Evolutionary conservation across 2,329 filamentous ascomycete genomes (phyloP).

Genomic region (Furcasterigmium furcatum): DNA sequence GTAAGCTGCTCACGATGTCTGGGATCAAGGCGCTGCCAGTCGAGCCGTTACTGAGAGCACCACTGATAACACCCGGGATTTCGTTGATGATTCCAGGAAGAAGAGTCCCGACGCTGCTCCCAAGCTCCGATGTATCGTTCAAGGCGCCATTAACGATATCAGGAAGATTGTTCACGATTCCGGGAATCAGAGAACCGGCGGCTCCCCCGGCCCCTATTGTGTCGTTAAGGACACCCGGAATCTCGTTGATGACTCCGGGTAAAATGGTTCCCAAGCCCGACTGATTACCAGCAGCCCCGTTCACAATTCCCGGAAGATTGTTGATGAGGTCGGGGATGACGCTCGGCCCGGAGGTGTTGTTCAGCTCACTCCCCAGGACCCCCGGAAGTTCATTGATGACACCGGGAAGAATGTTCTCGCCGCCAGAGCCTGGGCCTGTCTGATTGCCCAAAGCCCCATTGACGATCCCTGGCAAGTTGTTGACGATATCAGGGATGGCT

Average conservation of each 20-base stretch:
- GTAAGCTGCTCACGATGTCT: not conserved
- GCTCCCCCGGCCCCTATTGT: not conserved
- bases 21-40: not conserved
- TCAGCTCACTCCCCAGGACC: not conserved
- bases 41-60: not conserved
- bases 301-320: not conserved
- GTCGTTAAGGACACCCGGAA: not conserved
- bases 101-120: not conserved
- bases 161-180: not conserved
- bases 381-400: not conserved
- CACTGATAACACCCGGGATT: not conserved
- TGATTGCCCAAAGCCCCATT: not conserved
- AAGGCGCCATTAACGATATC: not conserved
- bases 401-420: not conserved
- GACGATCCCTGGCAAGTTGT: not conserved
- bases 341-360: not conserved
- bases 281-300: not conserved
- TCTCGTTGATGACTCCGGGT: not conserved
- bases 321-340: not conserved
- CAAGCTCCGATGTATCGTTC: not conserved
- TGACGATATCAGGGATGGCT: not conserved
- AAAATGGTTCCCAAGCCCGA: not conserved
- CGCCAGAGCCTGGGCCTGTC: not conserved
- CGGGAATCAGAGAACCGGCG: not conserved
- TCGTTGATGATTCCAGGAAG: constrained; percentile 1